Percentiles rank a stretch among this genome's conserved stretches.
Evolutionary conservation across 192 early-diverging fungal species (phyloP).

Genomic region (Backusella tuberculispora): DNA sequence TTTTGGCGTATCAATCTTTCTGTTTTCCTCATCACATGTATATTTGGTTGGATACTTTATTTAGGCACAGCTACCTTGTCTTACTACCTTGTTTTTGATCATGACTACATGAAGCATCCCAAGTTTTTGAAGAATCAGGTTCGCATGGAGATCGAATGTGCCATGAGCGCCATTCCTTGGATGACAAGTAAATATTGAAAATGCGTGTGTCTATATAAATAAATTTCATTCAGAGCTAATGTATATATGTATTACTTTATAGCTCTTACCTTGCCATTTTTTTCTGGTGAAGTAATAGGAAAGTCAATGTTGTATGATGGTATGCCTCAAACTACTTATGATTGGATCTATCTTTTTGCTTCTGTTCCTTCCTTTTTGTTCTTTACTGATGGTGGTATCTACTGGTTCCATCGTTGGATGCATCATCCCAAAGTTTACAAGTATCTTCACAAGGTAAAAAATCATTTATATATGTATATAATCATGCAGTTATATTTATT

Average conservation of each 20-base stretch:
- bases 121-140: conserved; percentile 93
- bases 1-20: conserved; percentile 74
- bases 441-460: conserved; percentile 81
- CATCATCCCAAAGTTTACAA: conserved; percentile 92
- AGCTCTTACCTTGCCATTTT: conserved; percentile 89
- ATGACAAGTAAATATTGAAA: conserved; percentile 59
- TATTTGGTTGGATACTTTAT: conserved; percentile 84
- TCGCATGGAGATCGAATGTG: conserved; percentile 81
- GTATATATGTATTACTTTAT: neutral
- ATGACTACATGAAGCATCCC: conserved; percentile 88
- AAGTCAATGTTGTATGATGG: conserved; percentile 71
- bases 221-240: neutral
- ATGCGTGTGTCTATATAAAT: neutral
- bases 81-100: conserved; percentile 89
- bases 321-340: conserved; percentile 48
- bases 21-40: conserved; percentile 69
- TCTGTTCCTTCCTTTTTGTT: conserved; percentile 78
- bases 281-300: conserved; percentile 87
- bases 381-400: conserved; percentile 94
- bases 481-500: neutral
- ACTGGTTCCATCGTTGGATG: conserved; percentile 94
- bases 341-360: conserved; percentile 72
- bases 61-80: conserved; percentile 74
- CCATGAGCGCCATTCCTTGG: conserved; percentile 77
- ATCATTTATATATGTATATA: neutral